phyloP scores from a whole-genome alignment of 1,284 basidiomycete genomes.

The Irpex sp. region DNA sequence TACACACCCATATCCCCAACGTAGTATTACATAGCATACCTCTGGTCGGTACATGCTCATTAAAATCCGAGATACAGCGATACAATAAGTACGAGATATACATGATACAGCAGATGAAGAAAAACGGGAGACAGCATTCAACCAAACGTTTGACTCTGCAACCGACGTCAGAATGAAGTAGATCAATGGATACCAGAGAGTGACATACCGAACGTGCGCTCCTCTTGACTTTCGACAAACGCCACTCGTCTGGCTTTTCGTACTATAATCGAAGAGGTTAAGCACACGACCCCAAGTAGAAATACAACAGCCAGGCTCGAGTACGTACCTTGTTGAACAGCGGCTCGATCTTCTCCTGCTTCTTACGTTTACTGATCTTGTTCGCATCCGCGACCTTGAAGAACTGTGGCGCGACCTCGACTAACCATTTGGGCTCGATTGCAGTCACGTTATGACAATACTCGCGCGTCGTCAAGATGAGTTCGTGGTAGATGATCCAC shows the following conservation, averaged over 20 bases:
- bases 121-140: conserved; percentile 28
- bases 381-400: conserved; percentile 96
- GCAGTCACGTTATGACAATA: conserved; percentile 97
- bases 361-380: conserved; percentile 96
- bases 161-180: conserved; percentile 5
- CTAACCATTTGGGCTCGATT: conserved; percentile 98
- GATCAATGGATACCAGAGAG: not conserved
- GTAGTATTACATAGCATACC: not conserved
- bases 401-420: conserved; percentile 96
- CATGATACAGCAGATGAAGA: conserved; percentile 1
- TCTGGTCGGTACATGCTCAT: not conserved
- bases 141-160: conserved; percentile 78
- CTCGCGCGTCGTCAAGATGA: conserved; percentile 77
- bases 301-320: not conserved
- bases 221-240: conserved; percentile 83
- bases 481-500: conserved; percentile 76
- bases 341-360: conserved; percentile 96
- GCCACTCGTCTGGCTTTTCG: conserved; percentile 89
- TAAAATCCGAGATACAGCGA: not conserved
- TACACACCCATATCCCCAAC: not conserved
- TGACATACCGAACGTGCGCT: conserved; percentile 76
- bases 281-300: too few species aligned
- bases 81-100: not conserved
- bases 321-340: conserved; percentile 67
- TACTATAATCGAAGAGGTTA: conserved; percentile 38